These are phyloP conservation scores for Dicorynia guianensis DNA, from an alignment of 306 rosid genomes.

Conservation along the genomic window DNA sequence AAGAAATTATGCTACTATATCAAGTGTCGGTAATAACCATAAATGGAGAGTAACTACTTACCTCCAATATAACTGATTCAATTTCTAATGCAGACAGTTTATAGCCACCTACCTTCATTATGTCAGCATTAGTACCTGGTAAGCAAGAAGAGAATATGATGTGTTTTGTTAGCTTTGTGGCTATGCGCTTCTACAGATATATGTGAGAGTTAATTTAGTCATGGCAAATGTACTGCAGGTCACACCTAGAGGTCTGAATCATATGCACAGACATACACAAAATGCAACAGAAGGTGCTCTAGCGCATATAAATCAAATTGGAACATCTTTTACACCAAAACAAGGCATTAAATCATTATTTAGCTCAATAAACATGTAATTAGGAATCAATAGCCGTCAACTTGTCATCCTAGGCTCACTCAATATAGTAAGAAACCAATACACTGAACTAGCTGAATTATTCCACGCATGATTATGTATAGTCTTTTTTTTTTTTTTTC, in stretches of 20 bases:
- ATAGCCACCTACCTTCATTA: conserved; percentile 95
- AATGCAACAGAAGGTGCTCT: no score
- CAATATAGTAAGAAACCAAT: no score
- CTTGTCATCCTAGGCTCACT: no score
- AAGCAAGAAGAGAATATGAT: conserved; percentile 26
- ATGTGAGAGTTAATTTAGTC: conserved; percentile 7
- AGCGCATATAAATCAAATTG: no score
- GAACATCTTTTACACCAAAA: no score
- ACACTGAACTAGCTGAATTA: no score
- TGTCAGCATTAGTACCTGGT: conserved; percentile 87
- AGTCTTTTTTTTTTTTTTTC: no score
- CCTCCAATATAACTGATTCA: conserved; percentile 88
- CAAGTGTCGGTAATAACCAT: background rate
- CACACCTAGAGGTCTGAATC: background rate
- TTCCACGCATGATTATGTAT: no score
- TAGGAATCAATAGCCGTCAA: no score
- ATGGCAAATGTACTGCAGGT: background rate
- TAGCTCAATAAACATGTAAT: no score
- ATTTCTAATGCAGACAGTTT: conserved; percentile 92
- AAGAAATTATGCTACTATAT: background rate
- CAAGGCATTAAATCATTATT: no score
- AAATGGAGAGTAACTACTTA: conserved; percentile 40
- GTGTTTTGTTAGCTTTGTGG: background rate
- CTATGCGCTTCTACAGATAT: background rate
- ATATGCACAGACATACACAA: background rate